Evolutionary conservation across 305 asterid genomes (phyloP), one percentile per base, ranked within the genome.

Genomic region (Withania somnifera): DNA sequence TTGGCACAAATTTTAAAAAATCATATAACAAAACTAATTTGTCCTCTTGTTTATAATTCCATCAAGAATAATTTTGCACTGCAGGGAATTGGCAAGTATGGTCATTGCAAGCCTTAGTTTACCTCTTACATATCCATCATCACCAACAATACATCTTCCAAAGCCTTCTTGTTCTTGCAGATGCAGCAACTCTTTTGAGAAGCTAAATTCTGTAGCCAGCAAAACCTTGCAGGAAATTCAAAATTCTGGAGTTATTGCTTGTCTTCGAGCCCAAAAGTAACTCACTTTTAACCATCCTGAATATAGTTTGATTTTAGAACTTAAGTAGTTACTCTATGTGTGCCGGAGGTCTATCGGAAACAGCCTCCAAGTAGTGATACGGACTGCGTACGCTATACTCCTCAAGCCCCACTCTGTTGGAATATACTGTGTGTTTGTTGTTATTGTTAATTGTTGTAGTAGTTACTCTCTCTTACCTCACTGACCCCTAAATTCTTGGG

Each of bases 261-360:
- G 98, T 87, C 94, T 94, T 83, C 93, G 97, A 11, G 92, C 97
- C 52, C 88, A 86, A 82, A 92, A 94, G 97, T 93, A 85, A 11
- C 54, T 60, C 40, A 42, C 11, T 30, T 45, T 36, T 22, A 0
- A 24, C 45, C 20, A 17, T 58, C 26, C 28, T 69, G 6, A 40
- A 6, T 47, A 4, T 9, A 36, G 7, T 36, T 38, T 38, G 28
- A 54, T 54, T 0, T 54, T 57, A 3, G 11, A 0, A 19, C 26
- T 54, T 54, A 7, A 11, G 54, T 40, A 40, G 11, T 63, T 6
- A 68, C 7, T 68, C 11, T 68, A n/a, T n/a, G n/a, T n/a, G n/a
- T n/a, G n/a, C n/a, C n/a, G n/a, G n/a, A n/a, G n/a, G n/a, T n/a
- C n/a, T n/a, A n/a, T n/a, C n/a, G n/a, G n/a, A n/a, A n/a, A n/a